Base-by-base conservation (phyloP, 805 yeast species). In the Yarrowia keelungensis region DNA sequence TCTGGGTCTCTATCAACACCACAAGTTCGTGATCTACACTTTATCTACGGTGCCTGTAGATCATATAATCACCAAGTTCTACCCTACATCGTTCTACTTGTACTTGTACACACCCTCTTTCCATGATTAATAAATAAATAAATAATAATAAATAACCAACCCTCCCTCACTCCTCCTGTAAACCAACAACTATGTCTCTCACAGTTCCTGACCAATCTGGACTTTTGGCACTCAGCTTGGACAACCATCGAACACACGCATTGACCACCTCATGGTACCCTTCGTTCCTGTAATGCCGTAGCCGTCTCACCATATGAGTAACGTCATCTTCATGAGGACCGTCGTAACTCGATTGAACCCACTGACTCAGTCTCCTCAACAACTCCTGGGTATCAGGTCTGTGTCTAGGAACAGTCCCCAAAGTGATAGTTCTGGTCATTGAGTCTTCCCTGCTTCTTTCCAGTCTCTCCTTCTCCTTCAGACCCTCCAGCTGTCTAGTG, bases 271-370 rank as follows among this genome's bases (percentile, higher is more conserved):
- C 67, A 38, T 62, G 56, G 46, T 62, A 49, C 12, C 56, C 56
- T 22, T 62, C 41, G 9, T 10, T 16, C 0, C 67, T 8, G 38
- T 47, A 49, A 14, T 41, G 47, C 14, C 16, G 19, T 1, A 62
- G 46, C 3, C 67, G 10, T 22, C 47, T 38, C 3, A 47, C 11
- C 45, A 62, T 41, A n/a, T 62, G 67, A 3, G 9, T 12, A 0
- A 47, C 67, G 7, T 62, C 67, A 2, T 62, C 67, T 15, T 62
- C 47, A 22, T 47, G 56, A 14, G 67, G 67, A 12, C 67, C 67
- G 2, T 47, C 54, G 16, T 14, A 4, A 5, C 32, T 39, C 7
- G 67, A 38, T 12, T 47, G 38, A 9, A 47, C 67, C 67, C 67
- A 62, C 15, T 15, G 36, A 36, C 39, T 11, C n/a, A 62, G 56